A percentile compares a stretch with the other conserved stretches of the same genome.
These are phyloP conservation scores for Viridothelium virens DNA, from an alignment of 495 filamentous ascomycete genomes.

Conservation along the genomic window DNA sequence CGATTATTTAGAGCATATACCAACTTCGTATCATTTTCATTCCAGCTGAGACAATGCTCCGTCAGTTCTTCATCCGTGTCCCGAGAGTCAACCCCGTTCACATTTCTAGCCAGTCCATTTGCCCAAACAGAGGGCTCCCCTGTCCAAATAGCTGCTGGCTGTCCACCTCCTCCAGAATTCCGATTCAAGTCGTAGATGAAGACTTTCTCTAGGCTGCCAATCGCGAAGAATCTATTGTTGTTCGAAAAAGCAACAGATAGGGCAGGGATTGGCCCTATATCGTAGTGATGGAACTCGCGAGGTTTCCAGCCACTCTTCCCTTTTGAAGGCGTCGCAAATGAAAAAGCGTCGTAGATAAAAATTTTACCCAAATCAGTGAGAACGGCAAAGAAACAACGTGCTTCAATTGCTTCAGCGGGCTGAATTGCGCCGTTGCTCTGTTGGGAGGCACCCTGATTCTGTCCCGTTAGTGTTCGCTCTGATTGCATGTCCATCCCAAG, in stretches of 20 bases:
- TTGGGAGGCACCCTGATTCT: background rate
- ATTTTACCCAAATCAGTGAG: background rate
- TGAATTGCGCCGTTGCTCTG: background rate
- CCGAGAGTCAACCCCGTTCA: conserved; percentile 34
- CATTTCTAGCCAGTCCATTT: conserved; percentile 31
- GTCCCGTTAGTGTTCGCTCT: background rate
- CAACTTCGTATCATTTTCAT: conserved; percentile 64
- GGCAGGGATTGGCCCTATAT: conserved; percentile 13
- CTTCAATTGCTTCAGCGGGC: background rate
- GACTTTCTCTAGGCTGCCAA: conserved; percentile 19
- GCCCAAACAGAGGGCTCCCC: conserved; percentile 19
- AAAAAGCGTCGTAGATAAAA: background rate
- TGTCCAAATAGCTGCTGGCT: conserved; percentile 30
- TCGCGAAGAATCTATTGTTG: conserved; percentile 18
- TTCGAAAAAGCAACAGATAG: conserved; percentile 20
- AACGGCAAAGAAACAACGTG: background rate
- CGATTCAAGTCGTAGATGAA: conserved; percentile 14
- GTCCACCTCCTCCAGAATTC: background rate
- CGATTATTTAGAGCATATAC: conserved; percentile 63
- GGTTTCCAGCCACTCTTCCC: conserved; percentile 3
- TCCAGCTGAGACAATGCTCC: conserved; percentile 61
- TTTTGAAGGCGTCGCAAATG: background rate
- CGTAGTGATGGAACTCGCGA: background rate
- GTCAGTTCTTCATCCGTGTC: conserved; percentile 37
- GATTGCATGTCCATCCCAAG: background rate